Percentiles rank a stretch among this genome's conserved stretches.
Evolutionary conservation across 768 basidiomycete genomes (phyloP).

Genomic region (Chalciporus sphaerocephalus): DNA sequence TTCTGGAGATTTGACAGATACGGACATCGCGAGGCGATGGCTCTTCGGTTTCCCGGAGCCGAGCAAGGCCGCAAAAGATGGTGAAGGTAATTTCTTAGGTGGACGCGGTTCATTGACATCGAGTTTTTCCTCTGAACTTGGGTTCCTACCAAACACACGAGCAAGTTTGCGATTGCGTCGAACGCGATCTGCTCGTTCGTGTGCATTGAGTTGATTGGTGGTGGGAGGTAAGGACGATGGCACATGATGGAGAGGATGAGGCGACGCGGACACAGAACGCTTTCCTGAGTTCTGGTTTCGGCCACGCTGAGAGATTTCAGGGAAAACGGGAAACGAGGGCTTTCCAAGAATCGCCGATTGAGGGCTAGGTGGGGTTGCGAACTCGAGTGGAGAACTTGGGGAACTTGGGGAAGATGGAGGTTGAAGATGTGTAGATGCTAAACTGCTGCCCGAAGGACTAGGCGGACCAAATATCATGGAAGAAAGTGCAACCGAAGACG

Average conservation of each 20-base stretch:
- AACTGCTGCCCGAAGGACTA: constrained; percentile 18
- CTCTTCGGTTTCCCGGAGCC: constrained; percentile 22
- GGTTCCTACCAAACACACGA: constrained; percentile 73
- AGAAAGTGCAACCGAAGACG: constrained; percentile 24
- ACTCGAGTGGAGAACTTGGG: constrained; percentile 30
- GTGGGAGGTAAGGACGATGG: constrained; percentile 49
- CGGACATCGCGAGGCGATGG: constrained; percentile 31
- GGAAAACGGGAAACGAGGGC: constrained; percentile 43
- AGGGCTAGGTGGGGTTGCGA: constrained; percentile 21
- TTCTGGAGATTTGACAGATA: constrained; percentile 22
- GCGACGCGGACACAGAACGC: constrained; percentile 30
- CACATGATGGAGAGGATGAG: constrained; percentile 11
- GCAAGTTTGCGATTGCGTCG: constrained; percentile 72
- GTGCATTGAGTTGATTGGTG: constrained; percentile 59
- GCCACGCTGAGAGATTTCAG: constrained; percentile 44
- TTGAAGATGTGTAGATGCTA: constrained; percentile 9
- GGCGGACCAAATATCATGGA: constrained; percentile 29
- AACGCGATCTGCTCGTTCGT: constrained; percentile 68
- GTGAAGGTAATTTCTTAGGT: constrained; percentile 22
- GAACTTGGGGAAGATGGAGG: constrained; percentile 24
- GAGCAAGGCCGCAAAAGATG: constrained; percentile 27
- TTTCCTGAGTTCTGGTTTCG: constrained; percentile 18
- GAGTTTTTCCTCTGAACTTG: constrained; percentile 40
- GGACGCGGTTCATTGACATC: constrained; percentile 24
- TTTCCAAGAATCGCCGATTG: constrained; percentile 20